Base-by-base conservation (phyloP, 805 yeast genomes). In the Saccharomycopsis microspora region DNA sequence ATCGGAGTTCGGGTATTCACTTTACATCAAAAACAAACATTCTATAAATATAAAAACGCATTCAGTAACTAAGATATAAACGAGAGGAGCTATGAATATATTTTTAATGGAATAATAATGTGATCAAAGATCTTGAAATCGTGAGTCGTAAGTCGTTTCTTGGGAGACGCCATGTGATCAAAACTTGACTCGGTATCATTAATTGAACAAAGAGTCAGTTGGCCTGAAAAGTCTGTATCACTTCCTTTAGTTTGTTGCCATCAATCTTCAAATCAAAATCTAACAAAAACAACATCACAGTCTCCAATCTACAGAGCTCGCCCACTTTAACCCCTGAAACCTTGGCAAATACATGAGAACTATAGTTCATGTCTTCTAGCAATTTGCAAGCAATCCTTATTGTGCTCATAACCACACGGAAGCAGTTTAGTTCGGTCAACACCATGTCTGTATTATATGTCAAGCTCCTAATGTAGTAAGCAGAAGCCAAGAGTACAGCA, bases 241-340 rank as follows among this genome's bases (percentile, higher is more conserved):
- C 19, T 19, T 19, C 19, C 19, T 19, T 19, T 19, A 19, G 19
- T 19, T 19, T 19, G 19, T 19, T 19, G 19, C 19, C 19, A 48
- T 71, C 71, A 5, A 72, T 70, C 41, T 67, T 68, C 48, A 78
- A 59, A 43, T 73, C 70, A 57, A 75, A 77, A 56, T 75, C 71
- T 44, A 72, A 51, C 42, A 76, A 56, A 54, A 71, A 73, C 48
- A 78, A 58, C 38, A 76, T 62, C 1, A 77, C 69, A 27, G 75
- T 67, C 55, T 77, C 83, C 41, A 78, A 60, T 31, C 66, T 61
- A 47, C 66, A 61, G 43, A 77, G 60, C 46, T 77, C 83, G 4
- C 56, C 46, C 39, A 63, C 50, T 56, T 61, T 52, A 47, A 74
- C 58, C 1, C 79, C 79, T 3, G 71, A 72, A 27, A 71, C 72